Evolutionary conservation across 305 asterid species (phyloP).

Genomic region (Fraxinus angustifolia): DNA sequence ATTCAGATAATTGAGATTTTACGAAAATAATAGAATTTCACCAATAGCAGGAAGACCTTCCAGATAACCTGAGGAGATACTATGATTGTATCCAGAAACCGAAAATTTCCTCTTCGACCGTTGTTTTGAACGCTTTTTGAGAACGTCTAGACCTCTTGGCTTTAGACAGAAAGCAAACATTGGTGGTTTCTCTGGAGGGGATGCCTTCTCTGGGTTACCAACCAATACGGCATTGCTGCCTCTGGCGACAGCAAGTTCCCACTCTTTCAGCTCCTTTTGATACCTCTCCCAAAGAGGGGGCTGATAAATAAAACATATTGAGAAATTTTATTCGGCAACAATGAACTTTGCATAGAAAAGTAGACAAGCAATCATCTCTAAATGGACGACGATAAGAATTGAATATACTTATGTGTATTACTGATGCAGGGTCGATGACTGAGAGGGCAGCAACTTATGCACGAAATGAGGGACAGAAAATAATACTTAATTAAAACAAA

Average conservation of each 20-base stretch:
- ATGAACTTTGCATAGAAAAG: neutral
- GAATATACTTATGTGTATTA: neutral
- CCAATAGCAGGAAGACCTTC: constrained; percentile 53
- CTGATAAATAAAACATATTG: constrained; percentile 38
- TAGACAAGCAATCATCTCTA: neutral
- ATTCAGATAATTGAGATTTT: constrained; percentile 1
- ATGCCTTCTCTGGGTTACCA: constrained; percentile 53
- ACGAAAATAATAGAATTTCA: constrained; percentile 23
- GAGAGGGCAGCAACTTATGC: neutral
- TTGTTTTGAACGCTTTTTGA: constrained; percentile 79
- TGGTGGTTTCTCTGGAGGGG: constrained; percentile 69
- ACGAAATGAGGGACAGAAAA: neutral
- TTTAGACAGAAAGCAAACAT: constrained; percentile 90
- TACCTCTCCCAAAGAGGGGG: constrained; percentile 92
- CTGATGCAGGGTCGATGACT: neutral
- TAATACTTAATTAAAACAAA: neutral
- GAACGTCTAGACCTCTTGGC: constrained; percentile 91
- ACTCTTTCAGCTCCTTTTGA: constrained; percentile 74
- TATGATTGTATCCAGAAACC: constrained; percentile 56
- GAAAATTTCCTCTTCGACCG: constrained; percentile 75
- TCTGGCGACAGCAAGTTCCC: constrained; percentile 68
- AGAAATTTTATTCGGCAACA: constrained; percentile 17
- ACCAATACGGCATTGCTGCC: constrained; percentile 36
- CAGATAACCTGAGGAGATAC: constrained; percentile 44
- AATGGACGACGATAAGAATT: neutral